Evolutionary conservation across 176 grass and related monocot species (phyloP).

Genomic region (barley (Hordeum vulgare)): MorexV3_pseudomolecules_assembly NC_058519.1:550136129-550136628

Average conservation of each 20-base stretch:
- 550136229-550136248: too few species aligned
- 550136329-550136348: not conserved
- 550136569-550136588: not conserved
- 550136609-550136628: not conserved
- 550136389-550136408: not conserved
- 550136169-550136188: too few species aligned
- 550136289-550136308: not conserved
- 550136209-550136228: too few species aligned
- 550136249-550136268: too few species aligned
- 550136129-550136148: too few species aligned
- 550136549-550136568: not conserved
- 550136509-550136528: too few species aligned
- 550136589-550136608: rapidly evolving
- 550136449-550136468: not conserved
- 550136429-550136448: too few species aligned
- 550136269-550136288: too few species aligned
- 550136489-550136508: rapidly evolving
- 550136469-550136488: not conserved
- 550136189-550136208: too few species aligned
- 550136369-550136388: not conserved
- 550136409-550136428: not conserved
- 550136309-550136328: not conserved
- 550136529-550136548: not conserved
- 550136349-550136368: not conserved
- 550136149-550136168: too few species aligned